Evolutionary conservation across 305 asterid species (phyloP).

Genomic region (Withania somnifera): DNA sequence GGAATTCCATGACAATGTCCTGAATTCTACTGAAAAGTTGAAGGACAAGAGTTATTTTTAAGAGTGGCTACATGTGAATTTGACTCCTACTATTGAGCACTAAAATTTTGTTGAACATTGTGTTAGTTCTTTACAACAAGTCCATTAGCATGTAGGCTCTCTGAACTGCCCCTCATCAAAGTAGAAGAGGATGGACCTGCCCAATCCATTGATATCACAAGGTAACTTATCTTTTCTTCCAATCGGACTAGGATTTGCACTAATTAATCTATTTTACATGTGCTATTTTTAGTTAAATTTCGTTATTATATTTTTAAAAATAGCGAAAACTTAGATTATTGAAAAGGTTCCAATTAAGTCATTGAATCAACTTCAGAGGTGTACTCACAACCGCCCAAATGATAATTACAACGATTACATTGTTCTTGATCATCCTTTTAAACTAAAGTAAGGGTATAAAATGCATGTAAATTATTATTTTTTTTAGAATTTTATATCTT

Average conservation of each 20-base stretch:
- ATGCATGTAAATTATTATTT: no score
- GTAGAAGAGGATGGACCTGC: conserved; percentile 17
- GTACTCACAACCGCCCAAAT: neutral
- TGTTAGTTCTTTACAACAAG: conserved; percentile 45
- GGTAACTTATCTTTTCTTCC: conserved; percentile 26
- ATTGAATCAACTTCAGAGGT: no score
- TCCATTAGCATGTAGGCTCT: conserved; percentile 50
- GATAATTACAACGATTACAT: neutral
- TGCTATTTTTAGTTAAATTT: neutral
- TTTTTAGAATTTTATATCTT: no score
- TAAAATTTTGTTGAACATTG: neutral
- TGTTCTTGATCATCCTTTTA: neutral
- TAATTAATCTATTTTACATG: neutral
- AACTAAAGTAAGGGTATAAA: neutral
- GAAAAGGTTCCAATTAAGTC: no score
- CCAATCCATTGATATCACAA: conserved; percentile 24
- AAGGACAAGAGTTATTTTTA: neutral
- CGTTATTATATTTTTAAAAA: no score
- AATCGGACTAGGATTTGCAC: no score
- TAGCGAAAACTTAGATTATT: no score
- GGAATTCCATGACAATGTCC: neutral
- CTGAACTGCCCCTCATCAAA: conserved; percentile 31
- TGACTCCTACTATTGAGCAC: neutral
- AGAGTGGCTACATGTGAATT: neutral
- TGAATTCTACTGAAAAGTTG: neutral